These are phyloP conservation scores for Osmanthus fragrans DNA, from an alignment of 257 asterid species.

Conservation along the genomic window DNA sequence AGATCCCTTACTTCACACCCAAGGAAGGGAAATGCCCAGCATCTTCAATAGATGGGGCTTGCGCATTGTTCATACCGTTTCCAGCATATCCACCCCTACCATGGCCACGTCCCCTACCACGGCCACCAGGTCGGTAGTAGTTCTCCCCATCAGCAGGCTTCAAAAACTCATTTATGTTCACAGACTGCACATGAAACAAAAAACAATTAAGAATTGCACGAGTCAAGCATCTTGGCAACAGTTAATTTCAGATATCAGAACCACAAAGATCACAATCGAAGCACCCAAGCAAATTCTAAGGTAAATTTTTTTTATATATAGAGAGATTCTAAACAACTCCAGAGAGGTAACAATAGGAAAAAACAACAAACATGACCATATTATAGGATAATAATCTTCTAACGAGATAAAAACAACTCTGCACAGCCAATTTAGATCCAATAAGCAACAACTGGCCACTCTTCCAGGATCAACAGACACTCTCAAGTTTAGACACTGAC, in stretches of 20 bases:
- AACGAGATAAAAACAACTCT: background rate
- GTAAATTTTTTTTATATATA: no score
- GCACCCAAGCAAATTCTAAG: background rate
- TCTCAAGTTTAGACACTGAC: background rate
- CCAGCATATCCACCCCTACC: slow-evolving; percentile 51
- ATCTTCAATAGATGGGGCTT: slow-evolving; percentile 40
- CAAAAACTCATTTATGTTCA: slow-evolving; percentile 62
- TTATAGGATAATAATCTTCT: background rate
- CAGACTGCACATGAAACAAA: slow-evolving; percentile 39
- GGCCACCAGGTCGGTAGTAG: slow-evolving; percentile 44
- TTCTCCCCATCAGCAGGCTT: slow-evolving; percentile 63
- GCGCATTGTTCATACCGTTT: slow-evolving; percentile 14
- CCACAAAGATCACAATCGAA: background rate
- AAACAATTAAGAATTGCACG: background rate
- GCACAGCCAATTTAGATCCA: background rate
- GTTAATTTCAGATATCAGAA: background rate
- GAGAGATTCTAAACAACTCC: background rate
- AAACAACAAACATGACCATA: background rate
- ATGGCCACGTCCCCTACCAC: slow-evolving; percentile 62
- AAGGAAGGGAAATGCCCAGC: slow-evolving; percentile 42
- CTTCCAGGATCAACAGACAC: background rate
- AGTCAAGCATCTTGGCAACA: background rate
- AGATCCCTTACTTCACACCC: slow-evolving; percentile 33
- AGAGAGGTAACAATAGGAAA: background rate
- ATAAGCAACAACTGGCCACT: background rate